phyloP scores from a whole-genome alignment of 2,329 filamentous ascomycete species.

The Ascocoryne sarcoides region DNA sequence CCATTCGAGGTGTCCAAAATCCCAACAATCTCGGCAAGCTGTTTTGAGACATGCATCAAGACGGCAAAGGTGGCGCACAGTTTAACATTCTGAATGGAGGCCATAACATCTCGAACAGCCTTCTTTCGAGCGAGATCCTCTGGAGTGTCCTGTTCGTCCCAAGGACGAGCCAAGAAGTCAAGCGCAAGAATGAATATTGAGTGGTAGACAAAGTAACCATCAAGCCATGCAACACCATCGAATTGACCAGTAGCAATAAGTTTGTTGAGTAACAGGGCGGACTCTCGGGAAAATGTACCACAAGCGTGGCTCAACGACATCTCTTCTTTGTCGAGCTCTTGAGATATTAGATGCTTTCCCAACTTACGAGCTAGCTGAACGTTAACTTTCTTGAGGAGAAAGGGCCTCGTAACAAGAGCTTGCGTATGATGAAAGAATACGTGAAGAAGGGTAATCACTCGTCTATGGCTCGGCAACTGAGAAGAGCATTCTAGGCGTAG shows the following conservation, averaged over 20 bases:
- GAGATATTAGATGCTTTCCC: constrained; percentile 20
- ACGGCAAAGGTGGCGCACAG: constrained; percentile 24
- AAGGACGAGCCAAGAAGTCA: constrained; percentile 25
- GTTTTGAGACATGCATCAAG: constrained; percentile 22
- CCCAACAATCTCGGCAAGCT: constrained; percentile 26
- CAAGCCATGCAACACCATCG: constrained; percentile 24
- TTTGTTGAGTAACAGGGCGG: constrained; percentile 17
- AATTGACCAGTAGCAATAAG: constrained; percentile 19
- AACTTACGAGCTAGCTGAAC: constrained; percentile 21
- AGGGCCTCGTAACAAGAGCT: constrained; percentile 23
- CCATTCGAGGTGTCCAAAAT: constrained; percentile 20
- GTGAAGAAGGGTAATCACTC: constrained; percentile 24
- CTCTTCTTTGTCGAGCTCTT: constrained; percentile 22
- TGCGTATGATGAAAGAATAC: constrained; percentile 25
- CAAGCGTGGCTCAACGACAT: constrained; percentile 20
- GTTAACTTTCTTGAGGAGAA: constrained; percentile 23
- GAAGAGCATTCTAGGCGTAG: constrained; percentile 18
- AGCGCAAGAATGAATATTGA: constrained; percentile 23
- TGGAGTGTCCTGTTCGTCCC: constrained; percentile 20
- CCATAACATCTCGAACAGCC: constrained; percentile 23
- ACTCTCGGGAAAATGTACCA: constrained; percentile 19
- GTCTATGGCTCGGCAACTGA: constrained; percentile 15
- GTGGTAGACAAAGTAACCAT: constrained; percentile 26
- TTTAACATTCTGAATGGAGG: constrained; percentile 18
- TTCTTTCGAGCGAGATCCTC: constrained; percentile 22